Evolutionary conservation across 257 asterid species (phyloP).

Genomic region (Nicotiana noctiflora): DNA sequence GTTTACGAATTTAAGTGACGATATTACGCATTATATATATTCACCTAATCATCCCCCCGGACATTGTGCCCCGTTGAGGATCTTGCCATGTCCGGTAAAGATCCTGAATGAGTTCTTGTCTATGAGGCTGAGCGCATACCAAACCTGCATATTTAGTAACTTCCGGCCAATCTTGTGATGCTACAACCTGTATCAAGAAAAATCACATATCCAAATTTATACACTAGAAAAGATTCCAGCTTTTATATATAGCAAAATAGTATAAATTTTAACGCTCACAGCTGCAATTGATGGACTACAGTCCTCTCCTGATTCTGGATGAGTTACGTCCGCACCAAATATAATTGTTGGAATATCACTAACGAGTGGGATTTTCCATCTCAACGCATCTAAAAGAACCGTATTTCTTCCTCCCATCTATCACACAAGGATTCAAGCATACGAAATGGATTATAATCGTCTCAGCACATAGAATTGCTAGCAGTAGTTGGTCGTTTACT

Average conservation of each 20-base stretch:
- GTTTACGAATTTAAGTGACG: not conserved
- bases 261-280: too few relatives aligned
- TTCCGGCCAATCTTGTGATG: too few relatives aligned
- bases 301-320: constrained; percentile 97
- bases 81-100: constrained; percentile 93
- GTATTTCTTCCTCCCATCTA: constrained; percentile 99
- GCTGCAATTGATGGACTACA: constrained; percentile 98
- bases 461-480: not conserved
- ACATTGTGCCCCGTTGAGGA: constrained; percentile 52
- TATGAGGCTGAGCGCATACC: too few relatives aligned
- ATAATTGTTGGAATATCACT: constrained; percentile 96
- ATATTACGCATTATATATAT: not conserved
- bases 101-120: constrained; percentile 79
- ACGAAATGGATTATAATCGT: not conserved
- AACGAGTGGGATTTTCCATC: constrained; percentile 89
- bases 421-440: not conserved
- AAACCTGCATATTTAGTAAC: too few relatives aligned
- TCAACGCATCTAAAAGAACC: constrained; percentile 75
- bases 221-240: too few relatives aligned
- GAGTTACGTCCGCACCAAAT: constrained; percentile 98
- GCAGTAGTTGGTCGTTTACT: not conserved
- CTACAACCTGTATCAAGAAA: too few relatives aligned
- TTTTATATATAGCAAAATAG: too few relatives aligned
- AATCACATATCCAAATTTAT: too few relatives aligned
- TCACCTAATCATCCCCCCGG: constrained; percentile 98